Evolutionary conservation across 2,329 filamentous ascomycete species (phyloP).

Genomic region (Neopestalotiopsis rosae): DNA sequence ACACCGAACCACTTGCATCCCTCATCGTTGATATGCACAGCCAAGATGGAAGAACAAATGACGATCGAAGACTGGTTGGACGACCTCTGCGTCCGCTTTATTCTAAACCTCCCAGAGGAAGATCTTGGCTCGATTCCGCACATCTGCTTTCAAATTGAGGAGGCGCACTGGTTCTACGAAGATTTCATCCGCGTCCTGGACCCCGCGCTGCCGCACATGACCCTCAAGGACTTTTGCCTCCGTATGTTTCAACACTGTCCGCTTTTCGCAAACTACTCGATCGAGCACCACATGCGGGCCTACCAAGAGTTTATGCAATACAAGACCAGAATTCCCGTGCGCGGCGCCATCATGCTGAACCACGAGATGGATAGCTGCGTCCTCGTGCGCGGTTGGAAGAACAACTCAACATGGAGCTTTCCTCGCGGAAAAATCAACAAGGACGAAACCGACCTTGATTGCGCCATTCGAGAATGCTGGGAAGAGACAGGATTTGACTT

Average conservation of each 20-base stretch:
- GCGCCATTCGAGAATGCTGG: slow-evolving; percentile 91
- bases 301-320: slow-evolving; percentile 94
- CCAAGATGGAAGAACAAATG: slow-evolving; percentile 21
- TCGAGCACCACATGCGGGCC: slow-evolving; percentile 78
- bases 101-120: slow-evolving; percentile 92
- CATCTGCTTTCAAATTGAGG: slow-evolving; percentile 98
- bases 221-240: slow-evolving; percentile 83
- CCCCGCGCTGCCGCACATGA: slow-evolving; percentile 82
- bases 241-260: slow-evolving; percentile 95
- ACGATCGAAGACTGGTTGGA: slow-evolving; percentile 68
- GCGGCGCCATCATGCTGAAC: slow-evolving; percentile 92
- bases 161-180: slow-evolving; percentile 99
- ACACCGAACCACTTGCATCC: background rate
- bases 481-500: slow-evolving; percentile 96
- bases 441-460: slow-evolving; percentile 91
- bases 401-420: slow-evolving; percentile 94
- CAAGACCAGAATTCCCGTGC: slow-evolving; percentile 92
- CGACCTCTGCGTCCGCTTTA: slow-evolving; percentile 96
- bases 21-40: slow-evolving; percentile 20
- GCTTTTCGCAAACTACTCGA: slow-evolving; percentile 79
- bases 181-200: slow-evolving; percentile 95
- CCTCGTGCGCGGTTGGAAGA: slow-evolving; percentile 98
- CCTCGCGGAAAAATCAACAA: slow-evolving; percentile 98
- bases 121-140: slow-evolving; percentile 89
- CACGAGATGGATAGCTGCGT: slow-evolving; percentile 92